Conservation (phyloP, 768 basidiomycete genomes). For the Pholiota conissans region DNA sequence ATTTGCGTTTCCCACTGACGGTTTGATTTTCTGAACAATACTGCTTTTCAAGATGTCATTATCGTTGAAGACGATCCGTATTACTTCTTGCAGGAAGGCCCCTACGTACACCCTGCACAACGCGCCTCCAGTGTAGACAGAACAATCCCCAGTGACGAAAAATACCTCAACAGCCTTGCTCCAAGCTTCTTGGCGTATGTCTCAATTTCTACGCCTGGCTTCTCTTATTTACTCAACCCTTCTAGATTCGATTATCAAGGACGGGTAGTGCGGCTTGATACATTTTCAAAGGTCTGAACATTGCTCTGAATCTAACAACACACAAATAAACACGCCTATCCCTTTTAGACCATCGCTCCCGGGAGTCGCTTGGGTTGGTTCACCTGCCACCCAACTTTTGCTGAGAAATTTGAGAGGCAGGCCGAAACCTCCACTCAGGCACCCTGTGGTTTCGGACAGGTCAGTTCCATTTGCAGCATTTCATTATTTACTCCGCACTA, state of each 20-base stretch:
- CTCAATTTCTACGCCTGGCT: background rate
- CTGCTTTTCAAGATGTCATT: conserved; percentile 53
- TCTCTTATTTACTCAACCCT: background rate
- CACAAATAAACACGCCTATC: background rate
- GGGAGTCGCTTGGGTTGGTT: conserved; percentile 81
- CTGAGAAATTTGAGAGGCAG: conserved; percentile 70
- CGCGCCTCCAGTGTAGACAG: conserved; percentile 22
- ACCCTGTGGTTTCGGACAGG: conserved; percentile 74
- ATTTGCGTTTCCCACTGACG: background rate
- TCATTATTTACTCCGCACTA: background rate
- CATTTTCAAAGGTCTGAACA: conserved; percentile 64
- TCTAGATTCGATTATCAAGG: conserved; percentile 72
- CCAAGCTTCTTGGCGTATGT: conserved; percentile 61
- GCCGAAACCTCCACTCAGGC: conserved; percentile 69
- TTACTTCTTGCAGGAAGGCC: conserved; percentile 66
- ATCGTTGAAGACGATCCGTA: conserved; percentile 88
- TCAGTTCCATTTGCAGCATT: conserved; percentile 16
- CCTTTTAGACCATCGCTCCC: conserved; percentile 71
- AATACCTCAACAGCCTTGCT: conserved; percentile 54
- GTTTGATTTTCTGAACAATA: too few species aligned
- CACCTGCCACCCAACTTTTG: conserved; percentile 74
- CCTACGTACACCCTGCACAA: conserved; percentile 45
- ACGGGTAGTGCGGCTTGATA: conserved; percentile 81
- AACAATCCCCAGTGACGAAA: conserved; percentile 24
- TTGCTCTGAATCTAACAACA: too few species aligned